Evolutionary conservation across 768 basidiomycete species (phyloP).

Genomic region (Myochromella boudieri): DNA sequence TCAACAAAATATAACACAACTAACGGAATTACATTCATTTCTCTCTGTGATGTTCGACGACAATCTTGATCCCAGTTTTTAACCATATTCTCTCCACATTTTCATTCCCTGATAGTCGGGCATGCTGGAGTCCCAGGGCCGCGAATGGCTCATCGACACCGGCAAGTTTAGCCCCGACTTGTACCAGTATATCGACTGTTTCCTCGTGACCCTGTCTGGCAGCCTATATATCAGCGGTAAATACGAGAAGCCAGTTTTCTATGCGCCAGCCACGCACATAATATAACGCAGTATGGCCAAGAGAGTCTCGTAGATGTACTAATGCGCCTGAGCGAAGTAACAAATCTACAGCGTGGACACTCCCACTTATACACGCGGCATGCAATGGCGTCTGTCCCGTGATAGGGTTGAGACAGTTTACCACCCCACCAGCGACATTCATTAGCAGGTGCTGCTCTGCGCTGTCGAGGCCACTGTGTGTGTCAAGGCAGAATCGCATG

Average conservation of each 20-base stretch:
- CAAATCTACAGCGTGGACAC: slow-evolving; percentile 38
- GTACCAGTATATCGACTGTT: slow-evolving; percentile 63
- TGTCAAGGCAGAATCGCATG: slow-evolving; percentile 58
- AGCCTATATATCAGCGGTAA: slow-evolving; percentile 44
- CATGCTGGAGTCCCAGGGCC: slow-evolving; percentile 40
- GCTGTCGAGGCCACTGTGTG: slow-evolving; percentile 22
- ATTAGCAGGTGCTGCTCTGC: slow-evolving; percentile 28
- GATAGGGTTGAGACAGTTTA: slow-evolving; percentile 69
- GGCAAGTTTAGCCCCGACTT: slow-evolving; percentile 73
- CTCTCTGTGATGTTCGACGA: no score
- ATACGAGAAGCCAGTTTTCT: neutral
- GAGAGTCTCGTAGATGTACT: slow-evolving; percentile 75
- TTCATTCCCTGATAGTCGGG: slow-evolving; percentile 39
- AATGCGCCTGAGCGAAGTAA: slow-evolving; percentile 75
- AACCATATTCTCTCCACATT: slow-evolving; percentile 50
- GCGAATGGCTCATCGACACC: slow-evolving; percentile 67
- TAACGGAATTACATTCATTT: no score
- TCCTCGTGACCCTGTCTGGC: slow-evolving; percentile 67
- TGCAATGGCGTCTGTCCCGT: slow-evolving; percentile 79
- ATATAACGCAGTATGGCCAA: slow-evolving; percentile 85
- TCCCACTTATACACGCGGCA: slow-evolving; percentile 72
- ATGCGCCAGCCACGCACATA: slow-evolving; percentile 54
- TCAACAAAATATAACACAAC: no score
- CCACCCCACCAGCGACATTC: slow-evolving; percentile 63
- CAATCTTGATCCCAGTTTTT: slow-evolving; percentile 45